Conservation (phyloP, 176 grass and related monocot genomes). For the Phoenix roebelenii region DNA sequence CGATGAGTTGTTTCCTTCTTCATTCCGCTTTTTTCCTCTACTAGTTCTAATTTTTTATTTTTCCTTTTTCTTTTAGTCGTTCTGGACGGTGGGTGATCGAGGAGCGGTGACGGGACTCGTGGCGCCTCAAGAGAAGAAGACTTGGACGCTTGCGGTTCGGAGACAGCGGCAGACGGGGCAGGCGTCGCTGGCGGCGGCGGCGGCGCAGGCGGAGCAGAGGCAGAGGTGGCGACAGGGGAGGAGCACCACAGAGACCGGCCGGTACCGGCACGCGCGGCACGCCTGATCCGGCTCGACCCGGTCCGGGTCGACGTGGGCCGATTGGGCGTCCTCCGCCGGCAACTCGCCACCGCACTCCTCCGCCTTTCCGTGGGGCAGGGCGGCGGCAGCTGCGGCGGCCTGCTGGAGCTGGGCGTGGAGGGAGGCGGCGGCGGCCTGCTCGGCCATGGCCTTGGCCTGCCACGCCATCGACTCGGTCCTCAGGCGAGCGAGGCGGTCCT, state of each 20-base stretch:
- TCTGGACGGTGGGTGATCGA: neutral
- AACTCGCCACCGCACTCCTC: constrained; percentile 9
- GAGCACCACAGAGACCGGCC: constrained; percentile 50
- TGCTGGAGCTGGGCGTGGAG: constrained; percentile 87
- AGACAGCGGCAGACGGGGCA: constrained; percentile 75
- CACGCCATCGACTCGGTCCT: constrained; percentile 61
- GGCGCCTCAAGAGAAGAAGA: constrained; percentile 40
- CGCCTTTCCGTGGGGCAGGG: neutral
- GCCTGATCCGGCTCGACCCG: constrained; percentile 23
- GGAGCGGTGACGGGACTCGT: neutral
- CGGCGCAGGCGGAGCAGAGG: constrained; percentile 63
- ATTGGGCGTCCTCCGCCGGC: constrained; percentile 26
- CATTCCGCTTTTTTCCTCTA: too few relatives aligned
- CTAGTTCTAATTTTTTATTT: too few relatives aligned
- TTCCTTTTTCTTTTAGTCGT: too few relatives aligned
- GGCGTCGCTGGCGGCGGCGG: constrained; percentile 23
- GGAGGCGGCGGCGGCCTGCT: constrained; percentile 40
- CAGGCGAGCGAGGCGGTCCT: constrained; percentile 46
- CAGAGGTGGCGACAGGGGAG: constrained; percentile 72
- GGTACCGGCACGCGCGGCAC: constrained; percentile 39
- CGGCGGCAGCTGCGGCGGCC: constrained; percentile 23
- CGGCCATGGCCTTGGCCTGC: constrained; percentile 62
- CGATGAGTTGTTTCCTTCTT: too few relatives aligned
- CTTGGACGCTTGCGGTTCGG: constrained; percentile 66
- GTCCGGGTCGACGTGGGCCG: constrained; percentile 42